Percentiles rank a stretch among this genome's conserved stretches.
phyloP scores from a whole-genome alignment of 148 eudicot genomes.

The Mesembryanthemum crystallinum region DNA sequence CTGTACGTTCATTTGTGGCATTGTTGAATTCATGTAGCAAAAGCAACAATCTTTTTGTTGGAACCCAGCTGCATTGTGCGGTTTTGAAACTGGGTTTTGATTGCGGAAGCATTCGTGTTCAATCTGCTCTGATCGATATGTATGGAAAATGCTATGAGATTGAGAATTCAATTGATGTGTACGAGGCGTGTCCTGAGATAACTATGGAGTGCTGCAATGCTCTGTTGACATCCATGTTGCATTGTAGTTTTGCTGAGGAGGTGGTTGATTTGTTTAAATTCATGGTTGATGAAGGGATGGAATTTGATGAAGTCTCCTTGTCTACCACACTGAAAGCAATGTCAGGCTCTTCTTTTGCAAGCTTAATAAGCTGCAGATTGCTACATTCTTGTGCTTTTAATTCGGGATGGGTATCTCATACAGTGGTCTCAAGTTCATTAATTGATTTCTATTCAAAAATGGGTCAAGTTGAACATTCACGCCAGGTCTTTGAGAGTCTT shows the following conservation, averaged over 20 bases:
- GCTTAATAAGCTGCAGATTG: constrained; percentile 50
- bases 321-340: constrained; percentile 65
- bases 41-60: constrained; percentile 37
- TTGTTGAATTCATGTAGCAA: constrained; percentile 58
- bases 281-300: constrained; percentile 57
- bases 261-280: constrained; percentile 64
- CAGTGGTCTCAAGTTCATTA: constrained; percentile 51
- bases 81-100: constrained; percentile 55
- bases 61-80: constrained; percentile 61
- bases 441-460: constrained; percentile 64
- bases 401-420: constrained; percentile 46
- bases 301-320: constrained; percentile 65
- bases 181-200: constrained; percentile 36
- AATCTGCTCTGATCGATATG: constrained; percentile 83
- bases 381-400: constrained; percentile 67
- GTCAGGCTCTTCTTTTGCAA: constrained; percentile 40
- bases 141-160: constrained; percentile 84
- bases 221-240: constrained; percentile 69
- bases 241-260: constrained; percentile 48
- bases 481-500: constrained; percentile 42
- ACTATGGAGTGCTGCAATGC: constrained; percentile 62
- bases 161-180: constrained; percentile 43
- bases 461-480: constrained; percentile 49
- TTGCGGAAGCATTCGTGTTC: constrained; percentile 47
- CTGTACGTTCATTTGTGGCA: constrained; percentile 57